Base-by-base conservation (phyloP, 202 grass and related monocot species). In the Saccharum hybrid region DNA sequence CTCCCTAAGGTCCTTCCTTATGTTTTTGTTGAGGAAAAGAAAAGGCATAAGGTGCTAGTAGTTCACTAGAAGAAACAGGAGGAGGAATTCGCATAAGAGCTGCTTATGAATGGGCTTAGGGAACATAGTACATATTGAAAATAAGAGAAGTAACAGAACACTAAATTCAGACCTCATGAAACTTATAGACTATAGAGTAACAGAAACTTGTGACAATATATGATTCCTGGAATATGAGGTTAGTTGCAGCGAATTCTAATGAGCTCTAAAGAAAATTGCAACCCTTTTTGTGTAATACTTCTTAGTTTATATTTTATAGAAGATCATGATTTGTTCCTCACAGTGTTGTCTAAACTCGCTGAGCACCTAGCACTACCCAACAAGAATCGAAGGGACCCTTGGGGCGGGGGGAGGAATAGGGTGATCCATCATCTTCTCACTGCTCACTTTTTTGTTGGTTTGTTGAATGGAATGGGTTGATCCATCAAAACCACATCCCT, bases 21-120 rank as follows among this genome's bases (percentile, higher is more conserved):
- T 52, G 46, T 26, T 42, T 67, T 74, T 72, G 52, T 68, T 78
- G 75, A 80, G 26, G 8, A 79, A 18, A 51, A 73, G 10, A 69
- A 71, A 54, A 10, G 51, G 3, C 54, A 76, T 34, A 31, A 77
- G 31, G 42, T 71, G 42, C 30, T 76, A 26, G 52, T 80, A 57
- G 51, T 19, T 73, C 59, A 80, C 71, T 72, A 79, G 41, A 85
- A 72, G 41, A 52, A 72, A 66, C 4, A 54, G 10, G 31, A 76
- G 61, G 43, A 74, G 61, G 45, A 74, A 56, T 57, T 59, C 36
- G 59, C 36, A 42, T 68, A 68, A 83, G 46, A 52, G 36, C 21
- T 83, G 46, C 71, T 42, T 43, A 76, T 23, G 43, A 66, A 75
- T 45, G 61, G 10, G 18, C 23, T 33, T 33, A 18, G 30, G 28